phyloP scores from a whole-genome alignment of 495 filamentous ascomycete species.

The Hypoxylon trugodes region DNA sequence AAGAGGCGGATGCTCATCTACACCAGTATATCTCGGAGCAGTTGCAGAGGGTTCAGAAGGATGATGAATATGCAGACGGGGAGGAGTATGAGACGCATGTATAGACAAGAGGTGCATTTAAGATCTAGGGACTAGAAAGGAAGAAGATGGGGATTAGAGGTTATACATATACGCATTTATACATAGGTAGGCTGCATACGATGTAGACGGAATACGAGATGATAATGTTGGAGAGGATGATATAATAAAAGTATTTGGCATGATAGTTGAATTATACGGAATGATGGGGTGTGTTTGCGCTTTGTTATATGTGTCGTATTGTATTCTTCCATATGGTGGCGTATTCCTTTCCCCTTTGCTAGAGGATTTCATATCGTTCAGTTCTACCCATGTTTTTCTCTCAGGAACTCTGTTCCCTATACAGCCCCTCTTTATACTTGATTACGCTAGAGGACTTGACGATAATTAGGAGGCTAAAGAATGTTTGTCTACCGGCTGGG shows the following conservation, averaged over 20 bases:
- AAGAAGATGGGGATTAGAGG: background rate
- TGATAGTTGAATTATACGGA: background rate
- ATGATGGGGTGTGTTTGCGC: background rate
- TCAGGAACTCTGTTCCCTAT: background rate
- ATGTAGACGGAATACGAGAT: background rate
- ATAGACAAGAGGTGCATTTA: slow-evolving; percentile 28
- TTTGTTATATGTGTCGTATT: background rate
- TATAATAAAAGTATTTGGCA: background rate
- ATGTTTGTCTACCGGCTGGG: no score
- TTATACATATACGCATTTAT: background rate
- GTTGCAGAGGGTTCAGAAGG: slow-evolving; percentile 65
- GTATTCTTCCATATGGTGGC: no score
- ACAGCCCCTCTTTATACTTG: background rate
- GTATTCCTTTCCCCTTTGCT: no score
- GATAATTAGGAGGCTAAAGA: no score
- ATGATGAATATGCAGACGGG: slow-evolving; percentile 49
- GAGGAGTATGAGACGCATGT: slow-evolving; percentile 62
- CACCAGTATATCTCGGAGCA: slow-evolving; percentile 76
- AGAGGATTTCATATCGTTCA: no score
- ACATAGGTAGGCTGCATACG: background rate
- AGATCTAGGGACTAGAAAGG: background rate
- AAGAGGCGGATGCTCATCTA: slow-evolving; percentile 69
- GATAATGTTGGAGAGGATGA: background rate
- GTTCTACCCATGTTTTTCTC: background rate
- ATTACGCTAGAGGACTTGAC: background rate